Base-by-base conservation (phyloP, 2,329 filamentous ascomycete genomes). In the Coniochaeta ligniaria region DNA sequence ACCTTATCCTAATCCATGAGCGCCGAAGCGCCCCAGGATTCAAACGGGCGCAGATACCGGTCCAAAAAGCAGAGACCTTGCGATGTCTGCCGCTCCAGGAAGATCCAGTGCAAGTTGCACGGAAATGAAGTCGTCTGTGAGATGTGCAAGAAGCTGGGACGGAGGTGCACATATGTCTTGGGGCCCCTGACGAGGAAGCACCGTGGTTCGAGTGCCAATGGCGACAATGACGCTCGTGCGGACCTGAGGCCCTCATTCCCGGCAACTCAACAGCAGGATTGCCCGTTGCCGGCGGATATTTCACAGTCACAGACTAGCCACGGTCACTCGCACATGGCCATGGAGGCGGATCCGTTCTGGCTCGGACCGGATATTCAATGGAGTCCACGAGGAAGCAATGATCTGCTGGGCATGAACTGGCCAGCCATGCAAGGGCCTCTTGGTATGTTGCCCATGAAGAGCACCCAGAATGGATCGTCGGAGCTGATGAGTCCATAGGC, bases 11-110 rank as follows among this genome's bases (percentile, higher is more conserved):
- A 22, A 14, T 26, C 43, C 20, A 47, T 47, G 43, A 47, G 43
- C 22, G 43, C n/a, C 43, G 43, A 47, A 26, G 20, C 31, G 14
- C 55, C 55, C 22, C 31, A 57, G 35, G 33, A 57, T 16, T 17
- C 16, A 6, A 22, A 43, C 38, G 63, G 62, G 1, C 64, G 64
- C 52, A 64, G 61, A 35, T 65, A 65, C 47, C 62, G 64, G 26
- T 65, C 64, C 26, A 65, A 65, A 59, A 65, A 64, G 60, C 64
- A 65, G 57, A 36, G 63, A 50, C 63, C 63, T 2, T 64, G 64
- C 47, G 64, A 65, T 47, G 57, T 65, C 20, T 65, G 64, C 50
- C 62, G 64, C 36, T 63, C 63, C 4, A 59, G 63, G 24, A 65
- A 65, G 60, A 64, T 63, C 50, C 61, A 64, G 24, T 65, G 64